Conservation (phyloP, 768 basidiomycete genomes). For the Lactarius tabidus region DNA sequence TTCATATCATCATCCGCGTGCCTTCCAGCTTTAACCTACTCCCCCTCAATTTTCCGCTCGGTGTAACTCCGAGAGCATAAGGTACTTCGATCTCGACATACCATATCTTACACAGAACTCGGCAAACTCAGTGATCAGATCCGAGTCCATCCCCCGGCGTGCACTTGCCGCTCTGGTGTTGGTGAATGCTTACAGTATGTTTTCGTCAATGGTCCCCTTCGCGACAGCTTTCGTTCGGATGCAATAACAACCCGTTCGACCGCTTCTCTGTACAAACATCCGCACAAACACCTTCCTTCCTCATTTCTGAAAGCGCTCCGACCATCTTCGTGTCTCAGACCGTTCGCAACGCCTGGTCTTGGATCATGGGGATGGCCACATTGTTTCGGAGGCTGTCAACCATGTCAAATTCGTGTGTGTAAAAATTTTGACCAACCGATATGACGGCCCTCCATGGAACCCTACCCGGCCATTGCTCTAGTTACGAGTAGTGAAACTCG, state of each 20-base stretch:
- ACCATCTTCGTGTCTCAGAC: conserved; percentile 18
- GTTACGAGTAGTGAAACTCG: conserved; percentile 18
- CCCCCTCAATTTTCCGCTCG: conserved; percentile 3
- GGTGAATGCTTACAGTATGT: conserved; percentile 10
- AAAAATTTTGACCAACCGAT: conserved; percentile 19
- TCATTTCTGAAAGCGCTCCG: conserved; percentile 11
- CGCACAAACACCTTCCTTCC: conserved; percentile 13
- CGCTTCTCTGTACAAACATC: conserved; percentile 11
- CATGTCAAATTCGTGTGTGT: conserved; percentile 23
- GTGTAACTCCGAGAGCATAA: background rate
- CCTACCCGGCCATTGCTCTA: conserved; percentile 14
- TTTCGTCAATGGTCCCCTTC: conserved; percentile 13
- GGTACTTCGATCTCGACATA: conserved; percentile 4
- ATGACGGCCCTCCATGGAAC: conserved; percentile 3
- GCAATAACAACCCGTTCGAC: conserved; percentile 5
- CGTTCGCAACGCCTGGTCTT: conserved; percentile 1
- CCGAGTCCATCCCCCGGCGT: background rate
- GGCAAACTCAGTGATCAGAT: conserved; percentile 5
- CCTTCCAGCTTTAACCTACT: background rate
- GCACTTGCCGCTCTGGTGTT: background rate
- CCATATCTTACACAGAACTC: conserved; percentile 1
- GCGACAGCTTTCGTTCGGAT: conserved; percentile 6
- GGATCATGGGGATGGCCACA: conserved; percentile 13
- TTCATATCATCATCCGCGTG: background rate
- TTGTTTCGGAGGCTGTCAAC: conserved; percentile 18